Conservation (phyloP, 495 filamentous ascomycete genomes). For the Lasiosphaeria hispida region DNA sequence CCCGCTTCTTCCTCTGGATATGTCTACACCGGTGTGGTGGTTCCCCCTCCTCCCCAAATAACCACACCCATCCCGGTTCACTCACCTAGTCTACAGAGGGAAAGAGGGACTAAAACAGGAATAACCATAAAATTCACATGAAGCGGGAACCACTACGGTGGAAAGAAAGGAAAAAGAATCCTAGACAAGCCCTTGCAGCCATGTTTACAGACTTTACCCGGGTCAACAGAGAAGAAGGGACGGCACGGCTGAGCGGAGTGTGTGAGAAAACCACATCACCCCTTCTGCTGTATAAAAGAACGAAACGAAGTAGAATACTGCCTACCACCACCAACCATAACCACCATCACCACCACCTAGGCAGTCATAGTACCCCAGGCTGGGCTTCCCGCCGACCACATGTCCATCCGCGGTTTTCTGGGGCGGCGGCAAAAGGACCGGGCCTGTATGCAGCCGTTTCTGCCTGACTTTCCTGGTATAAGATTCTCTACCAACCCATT, state of each 20-base stretch:
- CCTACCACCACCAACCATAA: no score
- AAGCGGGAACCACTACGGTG: conserved; percentile 15
- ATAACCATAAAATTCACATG: no score
- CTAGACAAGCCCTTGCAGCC: conserved; percentile 18
- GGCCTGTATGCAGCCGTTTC: conserved; percentile 28
- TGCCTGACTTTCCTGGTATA: conserved; percentile 28
- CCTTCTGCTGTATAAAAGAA: background rate
- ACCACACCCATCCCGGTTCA: background rate
- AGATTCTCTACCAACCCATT: conserved; percentile 7
- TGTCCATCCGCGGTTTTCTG: conserved; percentile 5
- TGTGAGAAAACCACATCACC: background rate
- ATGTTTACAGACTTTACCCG: conserved; percentile 28
- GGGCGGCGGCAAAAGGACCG: conserved; percentile 21
- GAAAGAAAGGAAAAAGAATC: background rate
- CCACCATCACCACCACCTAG: background rate
- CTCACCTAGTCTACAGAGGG: no score
- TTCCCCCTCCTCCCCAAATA: background rate
- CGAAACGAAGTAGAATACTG: no score
- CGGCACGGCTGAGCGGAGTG: conserved; percentile 17
- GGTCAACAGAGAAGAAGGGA: conserved; percentile 9
- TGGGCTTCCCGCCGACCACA: background rate
- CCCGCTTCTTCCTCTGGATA: background rate
- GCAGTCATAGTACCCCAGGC: no score
- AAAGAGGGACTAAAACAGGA: no score
- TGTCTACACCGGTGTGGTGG: background rate